Percentiles rank a stretch among this genome's conserved stretches.
Evolutionary conservation across 2,329 filamentous ascomycete species (phyloP).

Genomic region (Atkinsonella hypoxylon): DNA sequence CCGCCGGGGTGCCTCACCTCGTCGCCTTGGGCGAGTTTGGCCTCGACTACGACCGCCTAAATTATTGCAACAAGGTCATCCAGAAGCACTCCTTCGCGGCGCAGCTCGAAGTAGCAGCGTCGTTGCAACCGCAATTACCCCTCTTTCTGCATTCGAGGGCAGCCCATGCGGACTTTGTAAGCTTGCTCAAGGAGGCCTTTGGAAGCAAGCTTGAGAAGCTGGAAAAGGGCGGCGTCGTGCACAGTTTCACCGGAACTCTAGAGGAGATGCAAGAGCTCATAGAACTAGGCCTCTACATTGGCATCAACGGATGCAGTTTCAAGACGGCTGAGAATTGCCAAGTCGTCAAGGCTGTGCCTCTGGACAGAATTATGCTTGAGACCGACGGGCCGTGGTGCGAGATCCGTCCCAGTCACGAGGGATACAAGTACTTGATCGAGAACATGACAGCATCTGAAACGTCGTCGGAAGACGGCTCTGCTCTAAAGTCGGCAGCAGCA

Average conservation of each 20-base stretch:
- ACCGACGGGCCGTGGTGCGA: conserved; percentile 98
- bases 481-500: conserved; percentile 8
- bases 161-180: conserved; percentile 73
- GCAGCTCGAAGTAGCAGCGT: conserved; percentile 68
- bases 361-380: conserved; percentile 81
- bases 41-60: conserved; percentile 87
- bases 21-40: conserved; percentile 92
- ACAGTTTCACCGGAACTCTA: conserved; percentile 83
- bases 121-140: conserved; percentile 59
- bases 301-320: conserved; percentile 93
- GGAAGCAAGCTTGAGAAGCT: conserved; percentile 50
- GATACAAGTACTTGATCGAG: conserved; percentile 54
- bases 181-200: conserved; percentile 48
- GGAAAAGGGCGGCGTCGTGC: conserved; percentile 71
- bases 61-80: conserved; percentile 64
- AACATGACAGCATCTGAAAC: conserved; percentile 19
- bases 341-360: conserved; percentile 66
- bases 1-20: conserved; percentile 29
- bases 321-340: conserved; percentile 87
- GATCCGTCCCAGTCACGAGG: conserved; percentile 78
- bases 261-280: conserved; percentile 77
- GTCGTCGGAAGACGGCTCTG: conserved; percentile 13
- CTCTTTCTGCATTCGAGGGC: conserved; percentile 89
- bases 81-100: conserved; percentile 78
- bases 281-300: conserved; percentile 72